phyloP scores from a whole-genome alignment of 2,329 filamentous ascomycete species.

The Atkinsonella hypoxylon region DNA sequence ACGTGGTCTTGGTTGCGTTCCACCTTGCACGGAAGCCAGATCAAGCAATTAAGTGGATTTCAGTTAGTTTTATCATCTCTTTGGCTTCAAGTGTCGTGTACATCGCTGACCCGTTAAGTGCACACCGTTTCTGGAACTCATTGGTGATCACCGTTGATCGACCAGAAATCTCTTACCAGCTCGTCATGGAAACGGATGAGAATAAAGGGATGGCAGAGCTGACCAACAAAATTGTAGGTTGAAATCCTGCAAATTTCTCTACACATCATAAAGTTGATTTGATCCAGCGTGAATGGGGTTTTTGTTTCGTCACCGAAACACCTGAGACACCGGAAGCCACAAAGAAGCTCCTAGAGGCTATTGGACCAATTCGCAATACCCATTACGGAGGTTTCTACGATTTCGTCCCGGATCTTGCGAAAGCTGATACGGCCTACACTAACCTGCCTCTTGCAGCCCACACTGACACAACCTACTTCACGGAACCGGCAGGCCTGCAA shows the following conservation, averaged over 20 bases:
- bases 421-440: constrained; percentile 87
- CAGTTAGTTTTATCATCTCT: constrained; percentile 2
- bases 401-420: constrained; percentile 78
- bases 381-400: constrained; percentile 78
- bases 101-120: background rate
- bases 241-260: background rate
- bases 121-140: constrained; percentile 14
- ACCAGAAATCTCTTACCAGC: constrained; percentile 48
- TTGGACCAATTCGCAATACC: constrained; percentile 78
- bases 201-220: constrained; percentile 44
- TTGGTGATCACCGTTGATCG: constrained; percentile 29
- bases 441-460: constrained; percentile 71
- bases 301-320: constrained; percentile 63
- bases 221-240: constrained; percentile 50
- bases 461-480: constrained; percentile 95
- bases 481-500: constrained; percentile 80
- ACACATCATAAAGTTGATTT: constrained; percentile 1
- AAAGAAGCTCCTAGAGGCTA: constrained; percentile 61
- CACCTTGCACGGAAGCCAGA: constrained; percentile 21
- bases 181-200: constrained; percentile 41
- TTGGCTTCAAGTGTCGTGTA: background rate
- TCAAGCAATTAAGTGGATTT: constrained; percentile 13
- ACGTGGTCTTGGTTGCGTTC: constrained; percentile 37
- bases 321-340: constrained; percentile 59
- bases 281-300: constrained; percentile 52